Evolutionary conservation across 768 basidiomycete genomes (phyloP).

Genomic region (Cytidiella melzeri): DNA sequence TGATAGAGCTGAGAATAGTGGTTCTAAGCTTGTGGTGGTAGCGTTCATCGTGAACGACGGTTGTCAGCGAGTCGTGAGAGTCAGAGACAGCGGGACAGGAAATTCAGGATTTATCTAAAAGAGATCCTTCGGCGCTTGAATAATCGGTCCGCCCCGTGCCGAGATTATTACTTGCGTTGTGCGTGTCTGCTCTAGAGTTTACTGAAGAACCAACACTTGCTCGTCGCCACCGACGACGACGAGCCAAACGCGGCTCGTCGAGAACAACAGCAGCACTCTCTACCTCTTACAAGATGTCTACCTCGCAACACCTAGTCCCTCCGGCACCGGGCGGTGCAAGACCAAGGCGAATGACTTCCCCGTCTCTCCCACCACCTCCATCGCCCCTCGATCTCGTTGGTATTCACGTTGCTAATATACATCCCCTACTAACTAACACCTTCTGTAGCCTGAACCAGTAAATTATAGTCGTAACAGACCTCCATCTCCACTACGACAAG

Average conservation of each 20-base stretch:
- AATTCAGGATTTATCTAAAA: background rate
- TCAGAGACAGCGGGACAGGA: conserved; percentile 4
- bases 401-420: no score
- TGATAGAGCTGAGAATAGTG: conserved; percentile 61
- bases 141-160: background rate
- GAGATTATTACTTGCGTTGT: background rate
- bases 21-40: conserved; percentile 34
- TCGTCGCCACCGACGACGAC: conserved; percentile 24
- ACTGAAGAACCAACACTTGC: conserved; percentile 15
- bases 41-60: conserved; percentile 29
- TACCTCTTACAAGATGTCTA: conserved; percentile 21
- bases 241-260: conserved; percentile 18
- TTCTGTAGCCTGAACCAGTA: conserved; percentile 38
- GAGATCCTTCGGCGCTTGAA: background rate
- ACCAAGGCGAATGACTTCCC: conserved; percentile 27
- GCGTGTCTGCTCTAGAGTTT: conserved; percentile 3
- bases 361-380: conserved; percentile 33
- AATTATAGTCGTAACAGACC: conserved; percentile 36
- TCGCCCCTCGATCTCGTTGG: conserved; percentile 35
- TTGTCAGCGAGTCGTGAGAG: no score
- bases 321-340: conserved; percentile 16
- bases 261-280: conserved; percentile 22
- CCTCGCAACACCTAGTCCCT: conserved; percentile 23
- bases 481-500: conserved; percentile 69
- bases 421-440: no score